Evolutionary conservation across 345 rosid genomes (phyloP), one percentile per base, ranked within the genome.

Genomic region (Chamaenerion angustifolium): DNA sequence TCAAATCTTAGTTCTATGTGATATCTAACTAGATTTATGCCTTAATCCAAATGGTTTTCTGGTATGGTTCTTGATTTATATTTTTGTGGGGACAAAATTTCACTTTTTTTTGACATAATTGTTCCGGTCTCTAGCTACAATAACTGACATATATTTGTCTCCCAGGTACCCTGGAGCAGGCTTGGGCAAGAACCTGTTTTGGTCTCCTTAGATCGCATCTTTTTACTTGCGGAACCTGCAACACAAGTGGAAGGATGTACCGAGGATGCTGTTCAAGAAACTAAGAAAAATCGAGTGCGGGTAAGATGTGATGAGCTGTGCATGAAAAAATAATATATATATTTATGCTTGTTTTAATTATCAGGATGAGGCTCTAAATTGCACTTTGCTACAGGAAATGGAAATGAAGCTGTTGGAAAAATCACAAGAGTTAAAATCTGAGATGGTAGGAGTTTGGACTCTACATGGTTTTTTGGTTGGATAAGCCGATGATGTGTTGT

Each of bases 161-260:
- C 51, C 49, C 79, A 90, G 98, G 98, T 90, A 52, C 98, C 96
- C 8, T 86, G 98, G 98, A 90, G 87, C 72, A 83, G 89, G 75
- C 96, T 90, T 55, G 98, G 96, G 58, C 96, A 90, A 76, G 96
- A 90, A 52, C 96, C 98, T 16, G 96, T 92, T 59, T 62, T 84
- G 51, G 96, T 92, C 69, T 72, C 56, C 64, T 72, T 92, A 71
- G 98, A 92, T 78, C 81, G 82, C 14, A 87, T 92, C 49, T 92
- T 69, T 70, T 71, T 92, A 51, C 69, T 89, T 61, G 95, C 89
- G 41, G 95, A 85, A 70, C 92, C 98, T 54, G 86, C 81, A 57
- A 90, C 96, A 11, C 65, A 60, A 54, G 87, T 90, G 42, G 89
- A 83, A 70, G 89, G 96, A 57, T 57, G 41, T 59, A 78, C 71